Base-by-base conservation (phyloP, 441 rosid genomes). In the Pelargonium exstipulatum region DNA sequence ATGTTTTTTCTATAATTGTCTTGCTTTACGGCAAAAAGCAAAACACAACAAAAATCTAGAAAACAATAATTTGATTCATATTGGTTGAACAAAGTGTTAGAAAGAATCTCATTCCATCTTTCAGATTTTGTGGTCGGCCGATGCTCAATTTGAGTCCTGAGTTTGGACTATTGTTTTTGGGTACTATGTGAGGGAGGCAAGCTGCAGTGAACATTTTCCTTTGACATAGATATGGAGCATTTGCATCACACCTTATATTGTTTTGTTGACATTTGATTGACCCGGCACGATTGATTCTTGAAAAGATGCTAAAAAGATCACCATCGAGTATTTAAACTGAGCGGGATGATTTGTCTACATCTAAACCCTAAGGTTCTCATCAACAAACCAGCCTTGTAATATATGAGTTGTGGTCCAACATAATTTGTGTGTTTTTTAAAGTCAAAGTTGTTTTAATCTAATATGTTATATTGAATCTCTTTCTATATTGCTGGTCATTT, bases 241-340 rank as follows among this genome's bases (percentile, higher is more conserved):
- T 55, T 17, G 61, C 61, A 55, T 55, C 9, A 12, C 26, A 55
- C 61, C 61, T 17, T 55, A 55, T 18, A 10, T 24, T 55, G 20
- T 17, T 55, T 55, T 17, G 18, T 9, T 55, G 8, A 24, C 24
- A 55, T 55, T 55, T 22, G 24, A 55, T 55, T 17, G 61, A 55
- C 61, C 37, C 37, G 37, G 2, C 0, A 4, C 2, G 61, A 55
- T 55, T 17, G 26, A 55, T 55, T 55, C 61, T 55, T 55, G 20
- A 55, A 55, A 17, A 55, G 61, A 55, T 55, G 61, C 61, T 55
- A 55, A 8, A 55, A 24, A 22, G 12, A 55, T 55, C 61, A 55
- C 18, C 17, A 55, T 55, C 61, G 7, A 55, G 26, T 24, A 55
- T 55, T 55, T 55, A 55, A 55, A 16, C 20, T 17, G 10, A 24